Percentiles rank a stretch among this genome's conserved stretches.
Evolutionary conservation across 148 eudicot genomes (phyloP).

Genomic region (Spergularia bocconei): DNA sequence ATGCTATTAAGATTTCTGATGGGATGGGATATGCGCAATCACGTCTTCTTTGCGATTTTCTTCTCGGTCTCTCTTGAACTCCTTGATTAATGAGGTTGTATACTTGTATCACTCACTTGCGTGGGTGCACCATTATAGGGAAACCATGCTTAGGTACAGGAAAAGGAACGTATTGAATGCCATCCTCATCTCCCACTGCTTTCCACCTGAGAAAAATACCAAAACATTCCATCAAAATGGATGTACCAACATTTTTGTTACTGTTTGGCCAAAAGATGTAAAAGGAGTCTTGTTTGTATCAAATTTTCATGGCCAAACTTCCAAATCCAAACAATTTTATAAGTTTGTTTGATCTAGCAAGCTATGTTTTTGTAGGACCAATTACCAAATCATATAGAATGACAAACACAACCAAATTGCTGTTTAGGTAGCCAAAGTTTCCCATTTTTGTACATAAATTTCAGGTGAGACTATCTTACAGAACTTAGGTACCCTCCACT

Average conservation of each 20-base stretch:
- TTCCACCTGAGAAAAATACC: slow-evolving; percentile 49
- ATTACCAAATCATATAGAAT: background rate
- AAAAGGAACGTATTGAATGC: slow-evolving; percentile 64
- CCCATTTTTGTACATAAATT: too few relatives aligned
- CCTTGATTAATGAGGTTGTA: background rate
- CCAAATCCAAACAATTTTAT: background rate
- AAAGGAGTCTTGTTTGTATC: background rate
- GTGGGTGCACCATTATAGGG: slow-evolving; percentile 44
- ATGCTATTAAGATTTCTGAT: background rate
- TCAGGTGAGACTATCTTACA: background rate
- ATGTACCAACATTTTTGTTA: background rate
- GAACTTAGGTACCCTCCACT: background rate
- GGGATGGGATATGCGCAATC: background rate
- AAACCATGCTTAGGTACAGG: slow-evolving; percentile 70
- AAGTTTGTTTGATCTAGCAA: background rate
- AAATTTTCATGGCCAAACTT: background rate
- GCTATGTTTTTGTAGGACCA: slow-evolving; percentile 8
- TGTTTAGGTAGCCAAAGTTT: slow-evolving; percentile 10
- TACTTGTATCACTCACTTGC: slow-evolving; percentile 3
- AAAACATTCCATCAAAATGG: background rate
- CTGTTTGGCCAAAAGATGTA: background rate
- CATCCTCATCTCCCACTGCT: slow-evolving; percentile 50
- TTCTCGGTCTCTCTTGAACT: background rate
- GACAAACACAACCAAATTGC: slow-evolving; percentile 5
- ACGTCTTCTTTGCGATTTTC: background rate